Base-by-base conservation (phyloP, 768 basidiomycete genomes). In the Serendipita sp. region DNA sequence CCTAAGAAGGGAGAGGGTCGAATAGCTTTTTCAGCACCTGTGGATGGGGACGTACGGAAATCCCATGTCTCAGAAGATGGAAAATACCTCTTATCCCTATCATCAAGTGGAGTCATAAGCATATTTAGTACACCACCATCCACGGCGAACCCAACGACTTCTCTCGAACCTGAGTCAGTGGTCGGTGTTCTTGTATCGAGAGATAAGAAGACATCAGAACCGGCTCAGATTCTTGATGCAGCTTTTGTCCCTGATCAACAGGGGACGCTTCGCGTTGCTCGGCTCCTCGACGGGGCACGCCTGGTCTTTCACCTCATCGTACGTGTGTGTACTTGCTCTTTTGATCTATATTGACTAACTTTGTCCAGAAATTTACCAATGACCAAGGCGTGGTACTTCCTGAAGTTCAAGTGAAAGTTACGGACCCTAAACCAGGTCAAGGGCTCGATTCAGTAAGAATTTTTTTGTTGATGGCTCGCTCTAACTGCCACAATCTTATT, bases 271-370 rank as follows among this genome's bases (percentile, higher is more conserved):
- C 78, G 79, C 18, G 74, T 86, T 15, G 84, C 78, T 32, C 75
- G 83, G 60, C 72, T 85, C 7, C 75, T 78, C 2, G 80, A 79
- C 56, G 84, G 84, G 10, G 77, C 82, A 23, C 76, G 77, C 65
- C 85, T 83, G 3, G 76, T 83, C 10, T 86, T 86, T 70, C 77
- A 83, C 56, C 72, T 77, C 41, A 74, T 85, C 62, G 85, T 86
- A 32, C 52, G 34, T n/a, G 34, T 28, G 10, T 44, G 28, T 64
- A 41, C 47, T 63, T 18, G 23, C 28, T 8, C 41, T 44, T 18
- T 35, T 44, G 18, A 56, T 66, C 36, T 63, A n/a, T 68, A 15
- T 35, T 51, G 48, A 62, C 44, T 28, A 47, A 2, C n/a, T 63
- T 38, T 67, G 30, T 58, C 44, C 63, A 86, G 85, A 75, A 75